Base-by-base conservation (phyloP, 768 basidiomycete genomes). In the Cystofilobasidium bisporidii region DNA sequence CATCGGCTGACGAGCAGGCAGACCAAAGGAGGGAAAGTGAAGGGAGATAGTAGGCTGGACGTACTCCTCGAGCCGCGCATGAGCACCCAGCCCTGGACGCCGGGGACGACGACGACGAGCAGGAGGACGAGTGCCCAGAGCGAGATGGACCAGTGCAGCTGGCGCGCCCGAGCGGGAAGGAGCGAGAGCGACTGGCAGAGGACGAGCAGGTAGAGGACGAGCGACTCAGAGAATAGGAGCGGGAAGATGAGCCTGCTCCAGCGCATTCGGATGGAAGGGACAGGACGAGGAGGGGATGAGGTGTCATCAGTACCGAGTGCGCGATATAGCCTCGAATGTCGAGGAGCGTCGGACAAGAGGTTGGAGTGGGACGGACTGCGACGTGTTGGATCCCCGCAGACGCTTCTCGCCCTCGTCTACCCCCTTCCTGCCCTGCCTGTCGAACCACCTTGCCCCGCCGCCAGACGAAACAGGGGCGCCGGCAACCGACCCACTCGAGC, bases 181-280 rank as follows among this genome's bases (percentile, higher is more conserved):
- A 85, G 50, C 47, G 81, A 78, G 57, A 84, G 62, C 2, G 82
- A 86, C 76, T 91, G 89, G n/a, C 83, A 81, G 76, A 90, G 82
- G 8, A 91, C 78, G 65, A 91, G 79, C 17, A 84, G 70, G 72
- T 90, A 90, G 68, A 91, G 77, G 72, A 83, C 82, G 70, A 85
- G 86, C 61, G 85, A 83, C 76, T 90, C 89, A 1, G 86, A 82
- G 74, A 90, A 88, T 72, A 85, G 86, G 38, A 84, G 76, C 0
- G 87, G 82, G 72, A 91, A 90, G 10, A 85, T 75, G 0, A 78
- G 55, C 17, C 57, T 58, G 26, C n/a, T n/a, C n/a, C n/a, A n/a
- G n/a, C n/a, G n/a, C n/a, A n/a, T n/a, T n/a, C n/a, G n/a, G n/a
- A n/a, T 40, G 17, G n/a, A 17, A 28, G 45, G 18, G 30, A 41